A percentile compares a stretch with the other conserved stretches of the same genome.
phyloP scores from a whole-genome alignment of 2,329 filamentous ascomycete species.

The Colletotrichum sp. region DNA sequence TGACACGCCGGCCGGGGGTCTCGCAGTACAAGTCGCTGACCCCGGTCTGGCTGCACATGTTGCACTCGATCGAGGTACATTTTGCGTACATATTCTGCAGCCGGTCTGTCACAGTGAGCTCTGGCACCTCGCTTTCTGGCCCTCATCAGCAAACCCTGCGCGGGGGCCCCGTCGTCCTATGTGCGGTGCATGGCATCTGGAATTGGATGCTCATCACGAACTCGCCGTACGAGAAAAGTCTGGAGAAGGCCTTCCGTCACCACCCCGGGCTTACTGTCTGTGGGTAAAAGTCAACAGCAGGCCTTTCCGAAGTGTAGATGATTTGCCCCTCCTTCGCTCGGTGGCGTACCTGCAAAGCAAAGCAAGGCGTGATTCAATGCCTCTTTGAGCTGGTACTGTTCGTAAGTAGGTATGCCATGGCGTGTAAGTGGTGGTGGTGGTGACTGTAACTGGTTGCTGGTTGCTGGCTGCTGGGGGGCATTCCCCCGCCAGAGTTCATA shows the following conservation, averaged over 20 bases:
- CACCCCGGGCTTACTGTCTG: neutral
- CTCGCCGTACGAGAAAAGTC: neutral
- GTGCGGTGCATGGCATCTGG: slow-evolving; percentile 1
- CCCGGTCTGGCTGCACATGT: neutral
- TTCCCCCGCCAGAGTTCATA: neutral
- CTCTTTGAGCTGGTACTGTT: neutral
- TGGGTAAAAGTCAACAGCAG: slow-evolving; percentile 1
- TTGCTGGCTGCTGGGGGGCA: neutral
- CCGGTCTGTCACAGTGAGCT: neutral
- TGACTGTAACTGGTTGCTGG: neutral
- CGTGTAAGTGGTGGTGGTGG: neutral
- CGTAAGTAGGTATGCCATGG: neutral
- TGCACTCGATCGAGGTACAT: neutral
- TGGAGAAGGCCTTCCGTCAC: neutral
- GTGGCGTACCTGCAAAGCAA: neutral
- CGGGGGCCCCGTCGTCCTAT: neutral
- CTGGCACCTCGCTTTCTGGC: neutral
- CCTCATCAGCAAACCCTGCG: neutral
- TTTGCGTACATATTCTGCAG: neutral
- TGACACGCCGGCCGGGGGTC: neutral
- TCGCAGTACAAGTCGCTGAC: neutral
- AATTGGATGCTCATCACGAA: neutral
- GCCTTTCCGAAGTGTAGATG: neutral
- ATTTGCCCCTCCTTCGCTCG: neutral
- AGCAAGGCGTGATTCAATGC: neutral